Conservation (phyloP, 2,329 filamentous ascomycete genomes). For the Fusarium oxysporum region DNA sequence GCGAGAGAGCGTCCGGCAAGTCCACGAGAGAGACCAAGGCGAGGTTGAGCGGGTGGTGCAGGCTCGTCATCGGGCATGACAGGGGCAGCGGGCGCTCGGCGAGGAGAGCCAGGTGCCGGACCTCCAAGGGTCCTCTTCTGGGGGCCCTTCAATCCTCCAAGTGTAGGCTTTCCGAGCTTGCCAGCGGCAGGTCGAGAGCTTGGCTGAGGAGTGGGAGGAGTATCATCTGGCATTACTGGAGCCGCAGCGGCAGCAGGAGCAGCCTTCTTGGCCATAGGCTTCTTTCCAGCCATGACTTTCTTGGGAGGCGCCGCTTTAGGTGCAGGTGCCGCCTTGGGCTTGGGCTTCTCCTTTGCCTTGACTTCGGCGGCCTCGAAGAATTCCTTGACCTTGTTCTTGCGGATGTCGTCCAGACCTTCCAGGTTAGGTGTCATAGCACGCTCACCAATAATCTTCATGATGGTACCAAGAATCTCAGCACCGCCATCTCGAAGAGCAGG, state of each 20-base stretch:
- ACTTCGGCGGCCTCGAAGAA: constrained; percentile 75
- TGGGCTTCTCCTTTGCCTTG: constrained; percentile 76
- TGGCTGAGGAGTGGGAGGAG: constrained; percentile 69
- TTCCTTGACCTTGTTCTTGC: constrained; percentile 96
- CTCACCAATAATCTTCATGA: constrained; percentile 99
- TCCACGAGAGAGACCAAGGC: constrained; percentile 77
- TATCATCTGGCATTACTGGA: constrained; percentile 58
- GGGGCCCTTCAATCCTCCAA: constrained; percentile 70
- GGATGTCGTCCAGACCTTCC: constrained; percentile 93
- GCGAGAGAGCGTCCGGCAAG: constrained; percentile 87
- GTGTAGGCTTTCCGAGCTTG: constrained; percentile 66
- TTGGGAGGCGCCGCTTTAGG: constrained; percentile 64
- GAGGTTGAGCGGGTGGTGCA: constrained; percentile 69
- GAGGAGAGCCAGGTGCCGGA: constrained; percentile 66
- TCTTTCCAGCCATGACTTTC: constrained; percentile 60
- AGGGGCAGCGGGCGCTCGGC: constrained; percentile 60
- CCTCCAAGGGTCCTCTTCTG: constrained; percentile 65
- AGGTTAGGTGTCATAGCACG: constrained; percentile 93
- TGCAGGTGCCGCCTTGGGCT: constrained; percentile 73
- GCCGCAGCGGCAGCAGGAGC: constrained; percentile 49
- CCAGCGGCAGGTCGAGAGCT: constrained; percentile 62
- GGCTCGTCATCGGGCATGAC: constrained; percentile 70
- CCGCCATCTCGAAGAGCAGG: constrained; percentile 88
- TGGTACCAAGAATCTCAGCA: constrained; percentile 89
- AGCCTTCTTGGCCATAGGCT: constrained; percentile 59